These are phyloP conservation scores for Beta corolliflora DNA, from an alignment of 179 eudicot genomes.

Conservation along the genomic window DNA sequence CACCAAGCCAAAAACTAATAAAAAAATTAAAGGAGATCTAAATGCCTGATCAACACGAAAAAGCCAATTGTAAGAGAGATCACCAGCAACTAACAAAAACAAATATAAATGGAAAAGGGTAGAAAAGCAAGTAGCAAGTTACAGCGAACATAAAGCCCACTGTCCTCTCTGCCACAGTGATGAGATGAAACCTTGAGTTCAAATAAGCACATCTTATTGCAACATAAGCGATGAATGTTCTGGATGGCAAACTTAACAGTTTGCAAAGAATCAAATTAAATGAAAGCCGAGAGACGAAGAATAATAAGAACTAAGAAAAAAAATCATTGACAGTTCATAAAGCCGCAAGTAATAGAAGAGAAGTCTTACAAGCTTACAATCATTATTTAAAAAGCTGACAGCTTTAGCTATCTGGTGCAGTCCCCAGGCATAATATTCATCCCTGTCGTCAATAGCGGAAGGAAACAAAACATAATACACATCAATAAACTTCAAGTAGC, in stretches of 20 bases:
- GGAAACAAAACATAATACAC: not conserved
- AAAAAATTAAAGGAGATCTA: not conserved
- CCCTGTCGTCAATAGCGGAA: constrained; percentile 51
- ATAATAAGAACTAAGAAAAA: not conserved
- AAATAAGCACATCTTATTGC: not conserved
- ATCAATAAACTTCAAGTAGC: not conserved
- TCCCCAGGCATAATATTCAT: constrained; percentile 98
- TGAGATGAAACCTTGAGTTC: not conserved
- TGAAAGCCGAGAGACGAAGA: no score
- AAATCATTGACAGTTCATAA: not conserved
- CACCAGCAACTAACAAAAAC: not conserved
- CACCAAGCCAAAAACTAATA: not conserved
- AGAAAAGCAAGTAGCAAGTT: not conserved
- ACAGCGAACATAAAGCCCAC: not conserved
- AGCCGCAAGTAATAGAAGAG: constrained; percentile 18
- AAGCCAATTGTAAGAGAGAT: not conserved
- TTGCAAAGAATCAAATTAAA: no score
- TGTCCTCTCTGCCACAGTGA: not conserved
- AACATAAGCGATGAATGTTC: not conserved
- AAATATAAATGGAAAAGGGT: not conserved
- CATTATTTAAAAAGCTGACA: constrained; percentile 96
- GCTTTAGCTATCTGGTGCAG: constrained; percentile 92
- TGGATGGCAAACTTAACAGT: no score
- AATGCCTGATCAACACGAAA: not conserved
- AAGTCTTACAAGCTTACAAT: constrained; percentile 91